phyloP scores from a whole-genome alignment of 78 protist species.

The Guillardia theta region DNA sequence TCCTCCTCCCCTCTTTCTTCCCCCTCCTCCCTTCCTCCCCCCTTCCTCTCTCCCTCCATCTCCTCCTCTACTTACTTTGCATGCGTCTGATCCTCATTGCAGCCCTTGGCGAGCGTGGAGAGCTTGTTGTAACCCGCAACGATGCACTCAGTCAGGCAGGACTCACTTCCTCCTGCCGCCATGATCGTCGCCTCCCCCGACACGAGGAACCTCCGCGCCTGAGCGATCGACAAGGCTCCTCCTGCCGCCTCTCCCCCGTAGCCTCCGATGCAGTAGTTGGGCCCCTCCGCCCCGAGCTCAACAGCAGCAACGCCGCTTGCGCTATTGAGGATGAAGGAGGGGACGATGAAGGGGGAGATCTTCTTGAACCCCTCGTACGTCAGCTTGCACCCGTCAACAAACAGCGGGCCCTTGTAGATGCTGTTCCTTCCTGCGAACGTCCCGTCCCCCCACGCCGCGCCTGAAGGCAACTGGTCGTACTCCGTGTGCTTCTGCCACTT shows the following conservation, averaged over 20 bases:
- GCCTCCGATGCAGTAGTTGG: constrained; percentile 39
- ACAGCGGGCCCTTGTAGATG: background rate
- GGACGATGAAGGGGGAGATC: constrained; percentile 38
- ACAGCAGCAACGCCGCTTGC: constrained; percentile 27
- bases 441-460: background rate
- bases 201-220: background rate
- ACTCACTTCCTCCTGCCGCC: background rate
- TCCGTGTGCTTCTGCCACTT: background rate
- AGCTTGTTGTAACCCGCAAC: constrained; percentile 1
- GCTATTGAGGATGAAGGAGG: constrained; percentile 29
- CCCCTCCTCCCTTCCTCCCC: no score
- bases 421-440: background rate
- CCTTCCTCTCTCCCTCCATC: no score
- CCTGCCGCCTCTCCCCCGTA: constrained; percentile 14
- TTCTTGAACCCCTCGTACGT: constrained; percentile 10
- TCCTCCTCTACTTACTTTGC: background rate
- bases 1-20: no score
- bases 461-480: background rate
- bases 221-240: background rate
- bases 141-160: background rate
- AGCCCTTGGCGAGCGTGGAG: background rate
- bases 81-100: background rate
- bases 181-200: background rate
- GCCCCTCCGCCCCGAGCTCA: constrained; percentile 16
- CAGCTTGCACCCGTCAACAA: background rate